Conservation (phyloP, 768 basidiomycete species). For the Suillus lakei region DNA sequence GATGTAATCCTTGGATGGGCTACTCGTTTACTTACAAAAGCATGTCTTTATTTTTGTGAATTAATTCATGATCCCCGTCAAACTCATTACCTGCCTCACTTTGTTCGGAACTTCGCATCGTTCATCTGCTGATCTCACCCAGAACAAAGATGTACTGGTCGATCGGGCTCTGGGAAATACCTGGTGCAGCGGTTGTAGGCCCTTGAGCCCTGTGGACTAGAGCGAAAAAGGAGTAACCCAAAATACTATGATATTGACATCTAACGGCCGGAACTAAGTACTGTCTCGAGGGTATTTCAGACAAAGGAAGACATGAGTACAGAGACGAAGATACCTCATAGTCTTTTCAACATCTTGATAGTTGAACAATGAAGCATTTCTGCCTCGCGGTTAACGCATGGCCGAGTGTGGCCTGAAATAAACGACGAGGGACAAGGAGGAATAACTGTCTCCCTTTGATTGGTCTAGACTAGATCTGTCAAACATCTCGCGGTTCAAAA, state of each 20-base stretch:
- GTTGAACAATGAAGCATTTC: neutral
- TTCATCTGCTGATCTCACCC: no score
- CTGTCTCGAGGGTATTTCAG: neutral
- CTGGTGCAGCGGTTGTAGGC: neutral
- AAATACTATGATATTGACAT: neutral
- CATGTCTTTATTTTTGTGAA: neutral
- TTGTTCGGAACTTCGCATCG: no score
- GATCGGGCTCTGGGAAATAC: no score
- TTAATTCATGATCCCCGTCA: no score
- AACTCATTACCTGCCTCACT: no score
- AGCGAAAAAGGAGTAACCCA: neutral
- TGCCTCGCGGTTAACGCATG: constrained; percentile 1
- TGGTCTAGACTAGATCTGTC: neutral
- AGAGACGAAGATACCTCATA: neutral
- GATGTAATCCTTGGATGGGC: no score
- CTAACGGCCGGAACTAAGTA: neutral
- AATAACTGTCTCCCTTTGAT: neutral
- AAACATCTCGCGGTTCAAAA: neutral
- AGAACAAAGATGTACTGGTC: no score
- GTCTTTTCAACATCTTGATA: constrained; percentile 3
- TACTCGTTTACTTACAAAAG: no score
- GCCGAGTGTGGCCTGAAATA: neutral
- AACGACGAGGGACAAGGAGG: neutral
- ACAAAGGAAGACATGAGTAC: neutral
- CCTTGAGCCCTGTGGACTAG: neutral